Evolutionary conservation across 176 grass and related monocot species (phyloP), one percentile per base, ranked within the genome.

Genomic region (Zea luxurians): DNA sequence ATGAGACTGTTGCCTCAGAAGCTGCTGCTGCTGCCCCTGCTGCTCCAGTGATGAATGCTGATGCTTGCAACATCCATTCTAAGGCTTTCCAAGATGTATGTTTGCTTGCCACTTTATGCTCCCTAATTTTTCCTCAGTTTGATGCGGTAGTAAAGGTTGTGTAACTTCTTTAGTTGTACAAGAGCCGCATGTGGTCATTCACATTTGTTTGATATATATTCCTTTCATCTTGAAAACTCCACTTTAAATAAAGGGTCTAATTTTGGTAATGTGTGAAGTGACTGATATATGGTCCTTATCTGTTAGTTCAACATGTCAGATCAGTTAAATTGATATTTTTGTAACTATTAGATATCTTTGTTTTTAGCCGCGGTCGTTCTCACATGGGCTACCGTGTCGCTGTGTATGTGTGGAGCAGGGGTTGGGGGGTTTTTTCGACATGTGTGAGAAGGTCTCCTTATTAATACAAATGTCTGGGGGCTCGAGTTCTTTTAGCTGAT

Each of bases 61-160:
- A 97, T 53, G 60, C 89, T 16, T 97, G 94, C 5, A 65, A 13
- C 76, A 89, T 82, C 75, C 86, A 93, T 57, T 72, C 78, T 0
- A 93, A 86, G 84, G 91, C 94, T 46, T 93, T 97, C 50, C 94
- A 91, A 87, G 94, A 93, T 16, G 94, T 97, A 91, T 69, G 86
- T 43, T 49, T 4, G 0, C 13, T 8, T 4, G 3, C 5, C n/a
- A 55, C 43, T 15, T 13, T 35, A 11, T 72, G 57, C 61, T 67
- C 4, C 35, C 5, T 17, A 41, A 2, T 35, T 53, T 18, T 54
- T 1, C 2, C 2, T 70, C 7, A 52, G 3, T 66, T 8, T 42
- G 2, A 9, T 4, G 3, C 13, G 13, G 4, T 43, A 5, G 16
- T 10, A 2, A 5, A 27, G 18, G 13, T 37, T 38, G 6, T 0